phyloP scores from a whole-genome alignment of 1,139 yeast genomes.

The Yamadazyma trypodendri region DNA sequence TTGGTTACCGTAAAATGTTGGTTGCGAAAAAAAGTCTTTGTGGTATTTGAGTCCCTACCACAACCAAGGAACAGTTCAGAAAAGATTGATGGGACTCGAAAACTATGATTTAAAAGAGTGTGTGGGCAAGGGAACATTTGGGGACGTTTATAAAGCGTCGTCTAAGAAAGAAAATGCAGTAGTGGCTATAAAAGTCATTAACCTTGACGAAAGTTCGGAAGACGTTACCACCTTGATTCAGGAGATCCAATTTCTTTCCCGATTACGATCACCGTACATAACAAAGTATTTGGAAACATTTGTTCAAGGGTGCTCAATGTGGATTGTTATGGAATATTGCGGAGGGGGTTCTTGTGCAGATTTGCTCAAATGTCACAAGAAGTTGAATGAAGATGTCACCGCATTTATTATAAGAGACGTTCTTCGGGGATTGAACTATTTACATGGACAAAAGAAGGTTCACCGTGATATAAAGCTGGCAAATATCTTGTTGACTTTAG shows the following conservation, averaged over 20 bases:
- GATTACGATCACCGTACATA: conserved; percentile 60
- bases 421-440: conserved; percentile 62
- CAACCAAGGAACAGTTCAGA: neutral
- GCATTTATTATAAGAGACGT: conserved; percentile 61
- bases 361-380: conserved; percentile 51
- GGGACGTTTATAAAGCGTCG: conserved; percentile 75
- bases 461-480: conserved; percentile 88
- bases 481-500: conserved; percentile 64
- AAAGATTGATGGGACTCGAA: conserved; percentile 17
- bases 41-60: neutral
- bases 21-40: conserved; percentile 15
- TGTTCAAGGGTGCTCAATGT: conserved; percentile 63
- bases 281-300: conserved; percentile 67
- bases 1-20: conserved; percentile 19
- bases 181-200: conserved; percentile 79
- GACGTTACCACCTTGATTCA: conserved; percentile 64
- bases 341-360: conserved; percentile 92
- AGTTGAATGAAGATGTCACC: conserved; percentile 55
- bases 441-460: conserved; percentile 72
- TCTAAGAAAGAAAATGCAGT: conserved; percentile 29
- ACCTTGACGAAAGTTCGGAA: conserved; percentile 71
- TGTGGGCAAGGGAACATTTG: conserved; percentile 83
- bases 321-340: conserved; percentile 91
- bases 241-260: conserved; percentile 73
- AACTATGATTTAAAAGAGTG: conserved; percentile 51